Percentiles rank a stretch among this genome's conserved stretches.
Evolutionary conservation across 257 asterid genomes (phyloP).

Genomic region (Voacanga thouarsii): DNA sequence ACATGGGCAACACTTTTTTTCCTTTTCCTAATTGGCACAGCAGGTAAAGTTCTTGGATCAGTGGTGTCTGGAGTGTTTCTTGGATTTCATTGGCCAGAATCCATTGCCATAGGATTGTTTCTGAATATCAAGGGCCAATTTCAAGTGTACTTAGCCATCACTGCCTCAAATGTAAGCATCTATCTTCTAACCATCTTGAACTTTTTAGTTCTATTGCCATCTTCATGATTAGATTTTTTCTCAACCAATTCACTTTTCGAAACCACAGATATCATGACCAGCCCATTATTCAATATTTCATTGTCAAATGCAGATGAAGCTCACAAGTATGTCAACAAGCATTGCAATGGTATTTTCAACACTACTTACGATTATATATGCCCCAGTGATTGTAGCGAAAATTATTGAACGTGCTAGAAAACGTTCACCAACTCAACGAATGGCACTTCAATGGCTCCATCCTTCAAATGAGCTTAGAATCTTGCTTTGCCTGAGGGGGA

Average conservation of each 20-base stretch:
- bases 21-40: conserved; percentile 41
- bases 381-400: conserved; percentile 62
- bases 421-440: conserved; percentile 70
- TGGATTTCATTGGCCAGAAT: conserved; percentile 90
- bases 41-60: conserved; percentile 69
- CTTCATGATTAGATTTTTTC: background rate
- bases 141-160: conserved; percentile 72
- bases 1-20: conserved; percentile 48
- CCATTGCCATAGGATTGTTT: conserved; percentile 68
- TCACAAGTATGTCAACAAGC: conserved; percentile 54
- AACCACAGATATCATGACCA: background rate
- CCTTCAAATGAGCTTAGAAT: conserved; percentile 55
- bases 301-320: conserved; percentile 48
- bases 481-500: conserved; percentile 58
- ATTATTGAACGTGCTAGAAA: conserved; percentile 78
- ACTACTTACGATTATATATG: conserved; percentile 55
- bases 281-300: background rate
- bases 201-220: background rate
- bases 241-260: background rate
- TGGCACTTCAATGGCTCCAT: conserved; percentile 82
- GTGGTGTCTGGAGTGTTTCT: conserved; percentile 58
- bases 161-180: conserved; percentile 49
- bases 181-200: background rate
- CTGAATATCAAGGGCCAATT: conserved; percentile 88
- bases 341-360: conserved; percentile 55